phyloP scores from a whole-genome alignment of 2,329 filamentous ascomycete genomes.

The Ambrosiella beaveri region DNA sequence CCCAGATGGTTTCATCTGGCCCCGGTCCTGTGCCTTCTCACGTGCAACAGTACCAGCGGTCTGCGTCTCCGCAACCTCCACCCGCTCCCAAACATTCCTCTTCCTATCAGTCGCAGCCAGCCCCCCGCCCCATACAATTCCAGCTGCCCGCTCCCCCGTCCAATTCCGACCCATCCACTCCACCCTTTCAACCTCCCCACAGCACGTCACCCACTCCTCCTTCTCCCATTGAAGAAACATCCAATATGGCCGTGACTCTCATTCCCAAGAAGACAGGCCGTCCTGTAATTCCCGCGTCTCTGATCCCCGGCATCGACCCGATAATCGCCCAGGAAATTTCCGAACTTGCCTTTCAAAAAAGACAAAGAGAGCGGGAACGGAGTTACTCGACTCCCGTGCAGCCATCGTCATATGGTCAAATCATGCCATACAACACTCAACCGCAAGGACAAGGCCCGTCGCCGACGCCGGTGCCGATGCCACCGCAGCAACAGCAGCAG shows the following conservation, averaged over 20 bases:
- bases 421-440: slow-evolving; percentile 2
- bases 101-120: slow-evolving; percentile 5
- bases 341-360: slow-evolving; percentile 39
- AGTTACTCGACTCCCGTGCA: slow-evolving; percentile 23
- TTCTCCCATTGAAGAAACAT: slow-evolving; percentile 12
- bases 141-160: not conserved
- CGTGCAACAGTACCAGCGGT: not conserved
- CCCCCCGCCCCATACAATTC: slow-evolving; percentile 7
- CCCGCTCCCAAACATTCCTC: not conserved
- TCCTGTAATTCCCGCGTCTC: slow-evolving; percentile 35
- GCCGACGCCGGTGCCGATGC: slow-evolving; percentile 19
- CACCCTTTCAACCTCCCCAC: not conserved
- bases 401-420: slow-evolving; percentile 17
- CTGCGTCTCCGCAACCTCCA: not conserved
- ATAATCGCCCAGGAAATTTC: slow-evolving; percentile 37
- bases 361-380: slow-evolving; percentile 27
- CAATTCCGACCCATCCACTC: not conserved
- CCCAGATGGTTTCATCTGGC: not conserved
- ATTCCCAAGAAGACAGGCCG: slow-evolving; percentile 8
- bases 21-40: slow-evolving; percentile 1
- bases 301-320: slow-evolving; percentile 45
- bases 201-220: not conserved
- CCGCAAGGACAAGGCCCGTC: slow-evolving; percentile 12
- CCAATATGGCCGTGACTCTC: slow-evolving; percentile 13
- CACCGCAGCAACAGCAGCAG: slow-evolving; percentile 21